Conservation (phyloP, 768 basidiomycete species). For the Rhodotorula sphaerocarpa region DNA sequence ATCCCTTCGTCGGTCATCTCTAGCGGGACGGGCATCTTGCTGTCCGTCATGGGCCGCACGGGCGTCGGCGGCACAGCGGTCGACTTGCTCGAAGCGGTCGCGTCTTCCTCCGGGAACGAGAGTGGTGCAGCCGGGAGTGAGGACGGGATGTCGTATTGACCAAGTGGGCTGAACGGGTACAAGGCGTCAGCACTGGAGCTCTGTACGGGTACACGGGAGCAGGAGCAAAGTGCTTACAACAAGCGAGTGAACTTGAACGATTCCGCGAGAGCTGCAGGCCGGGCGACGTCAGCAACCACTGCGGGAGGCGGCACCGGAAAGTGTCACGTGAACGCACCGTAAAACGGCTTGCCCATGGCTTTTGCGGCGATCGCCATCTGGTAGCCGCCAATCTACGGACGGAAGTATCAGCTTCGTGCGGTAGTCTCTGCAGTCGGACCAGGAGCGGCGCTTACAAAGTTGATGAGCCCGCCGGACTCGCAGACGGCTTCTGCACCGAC, state of each 20-base stretch:
- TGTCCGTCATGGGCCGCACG: slow-evolving; percentile 28
- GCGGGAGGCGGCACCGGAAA: slow-evolving; percentile 4
- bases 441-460: slow-evolving; percentile 48
- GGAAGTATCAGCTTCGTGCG: neutral
- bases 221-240: slow-evolving; percentile 46
- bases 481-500: slow-evolving; percentile 98
- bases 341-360: slow-evolving; percentile 88
- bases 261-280: slow-evolving; percentile 28
- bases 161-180: slow-evolving; percentile 48
- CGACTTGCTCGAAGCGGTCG: neutral
- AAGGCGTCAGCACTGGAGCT: neutral
- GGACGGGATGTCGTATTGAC: slow-evolving; percentile 74
- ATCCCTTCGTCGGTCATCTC: slow-evolving; percentile 76
- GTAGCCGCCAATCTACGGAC: slow-evolving; percentile 67
- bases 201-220: neutral
- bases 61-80: slow-evolving; percentile 26
- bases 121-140: slow-evolving; percentile 60
- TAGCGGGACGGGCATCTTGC: slow-evolving; percentile 29
- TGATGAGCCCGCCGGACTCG: slow-evolving; percentile 85
- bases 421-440: neutral
- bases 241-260: slow-evolving; percentile 94
- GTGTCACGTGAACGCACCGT: slow-evolving; percentile 72
- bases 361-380: slow-evolving; percentile 95
- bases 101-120: slow-evolving; percentile 50
- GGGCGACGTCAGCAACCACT: neutral